A percentile compares a stretch with the other conserved stretches of the same genome.
Conservation (phyloP, 768 basidiomycete genomes). For the Naganishia vaughanmartiniae region DNA sequence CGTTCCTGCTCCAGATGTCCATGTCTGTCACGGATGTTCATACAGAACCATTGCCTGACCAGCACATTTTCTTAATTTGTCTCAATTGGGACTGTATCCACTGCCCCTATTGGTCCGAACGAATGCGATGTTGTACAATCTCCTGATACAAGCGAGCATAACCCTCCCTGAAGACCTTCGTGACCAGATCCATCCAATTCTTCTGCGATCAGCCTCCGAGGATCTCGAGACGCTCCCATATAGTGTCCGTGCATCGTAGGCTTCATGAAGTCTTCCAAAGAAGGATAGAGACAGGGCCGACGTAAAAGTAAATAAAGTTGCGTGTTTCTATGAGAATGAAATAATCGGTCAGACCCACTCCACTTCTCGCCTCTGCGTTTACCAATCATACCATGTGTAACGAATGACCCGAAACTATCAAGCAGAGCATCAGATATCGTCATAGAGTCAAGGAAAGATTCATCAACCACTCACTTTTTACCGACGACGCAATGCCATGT, state of each 20-base stretch:
- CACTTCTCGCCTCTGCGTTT: not conserved
- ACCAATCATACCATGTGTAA: conserved; percentile 81
- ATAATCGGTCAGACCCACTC: not conserved
- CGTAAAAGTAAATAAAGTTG: conserved; percentile 98
- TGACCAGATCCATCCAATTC: not conserved
- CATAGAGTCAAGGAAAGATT: no score
- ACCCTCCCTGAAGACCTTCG: not conserved
- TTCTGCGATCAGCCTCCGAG: not conserved
- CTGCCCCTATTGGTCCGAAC: no score
- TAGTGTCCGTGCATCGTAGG: not conserved
- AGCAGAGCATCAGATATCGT: not conserved
- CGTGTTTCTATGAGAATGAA: conserved; percentile 70
- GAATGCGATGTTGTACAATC: not conserved
- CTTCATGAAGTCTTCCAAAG: conserved; percentile 52
- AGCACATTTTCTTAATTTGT: no score
- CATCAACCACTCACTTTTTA: conserved; percentile 63
- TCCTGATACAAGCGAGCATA: not conserved
- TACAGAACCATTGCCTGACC: no score
- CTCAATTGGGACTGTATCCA: no score
- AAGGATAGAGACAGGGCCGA: conserved; percentile 86
- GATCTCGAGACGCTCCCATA: not conserved
- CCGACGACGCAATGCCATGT: conserved; percentile 99
- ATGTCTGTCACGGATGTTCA: no score
- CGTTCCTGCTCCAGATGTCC: no score
- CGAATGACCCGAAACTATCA: conserved; percentile 82